phyloP scores from a whole-genome alignment of 768 basidiomycete genomes.

The Trametes coccinea region DNA sequence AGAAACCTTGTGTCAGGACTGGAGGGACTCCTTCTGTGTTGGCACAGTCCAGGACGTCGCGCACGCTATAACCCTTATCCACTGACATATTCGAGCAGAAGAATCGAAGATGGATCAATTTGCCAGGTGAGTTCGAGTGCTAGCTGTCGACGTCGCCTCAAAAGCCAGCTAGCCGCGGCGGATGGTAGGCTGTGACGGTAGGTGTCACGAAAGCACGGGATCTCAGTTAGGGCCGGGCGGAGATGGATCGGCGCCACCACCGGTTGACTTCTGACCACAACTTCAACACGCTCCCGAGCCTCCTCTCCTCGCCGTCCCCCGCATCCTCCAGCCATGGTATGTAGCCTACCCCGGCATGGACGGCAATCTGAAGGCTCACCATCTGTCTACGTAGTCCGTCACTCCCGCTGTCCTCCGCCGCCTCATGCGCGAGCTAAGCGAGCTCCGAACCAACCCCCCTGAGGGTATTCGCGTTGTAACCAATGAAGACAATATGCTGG shows the following conservation, averaged over 20 bases:
- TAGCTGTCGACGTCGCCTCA: no score
- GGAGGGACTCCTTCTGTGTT: no score
- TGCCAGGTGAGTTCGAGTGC: no score
- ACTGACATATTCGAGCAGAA: no score
- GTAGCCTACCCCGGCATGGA: neutral
- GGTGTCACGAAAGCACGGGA: slow-evolving; percentile 2
- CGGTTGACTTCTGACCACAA: slow-evolving; percentile 27
- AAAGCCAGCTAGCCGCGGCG: no score
- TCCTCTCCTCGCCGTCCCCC: neutral
- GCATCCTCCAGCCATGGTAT: slow-evolving; percentile 11
- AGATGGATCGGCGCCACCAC: slow-evolving; percentile 27
- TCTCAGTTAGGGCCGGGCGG: slow-evolving; percentile 14
- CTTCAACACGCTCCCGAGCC: slow-evolving; percentile 6
- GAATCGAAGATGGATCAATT: no score
- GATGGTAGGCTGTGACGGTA: neutral
- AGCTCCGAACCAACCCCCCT: slow-evolving; percentile 79
- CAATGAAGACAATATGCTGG: slow-evolving; percentile 85
- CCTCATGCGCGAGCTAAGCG: slow-evolving; percentile 82
- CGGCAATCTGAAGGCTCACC: neutral
- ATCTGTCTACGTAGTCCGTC: slow-evolving; percentile 35
- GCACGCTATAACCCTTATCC: no score
- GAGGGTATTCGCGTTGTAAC: slow-evolving; percentile 91
- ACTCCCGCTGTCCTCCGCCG: slow-evolving; percentile 71
- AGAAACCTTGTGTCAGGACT: no score
- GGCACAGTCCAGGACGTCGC: no score